Base-by-base conservation (phyloP, 1,284 basidiomycete species). In the Spongiforma sp. region DNA sequence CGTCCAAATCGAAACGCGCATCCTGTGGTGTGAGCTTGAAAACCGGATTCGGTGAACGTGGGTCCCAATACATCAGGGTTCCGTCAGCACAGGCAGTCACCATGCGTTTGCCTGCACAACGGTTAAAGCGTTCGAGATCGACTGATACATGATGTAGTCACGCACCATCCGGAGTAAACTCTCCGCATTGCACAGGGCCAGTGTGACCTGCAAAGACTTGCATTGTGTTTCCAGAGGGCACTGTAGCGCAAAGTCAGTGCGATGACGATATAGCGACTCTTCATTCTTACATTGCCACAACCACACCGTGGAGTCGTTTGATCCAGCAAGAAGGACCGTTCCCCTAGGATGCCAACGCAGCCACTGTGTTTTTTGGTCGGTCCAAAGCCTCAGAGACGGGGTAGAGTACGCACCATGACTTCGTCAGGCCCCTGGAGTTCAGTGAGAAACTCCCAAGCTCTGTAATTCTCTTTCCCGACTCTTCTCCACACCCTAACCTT, bases 321-420 rank as follows among this genome's bases (percentile, higher is more conserved):
- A 93, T 41, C 97, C 97, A 1, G 94, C 96, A 5, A 97, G 86
- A 1, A 99, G 84, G 5, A 98, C 93, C 56, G 83, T 82, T 19
- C 96, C 98, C 76, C 91, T 96, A 1, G 98, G 97, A 81, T 99
- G 98, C 97, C 97, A 99, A 80, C 89, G 84, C 59, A 99, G 76
- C 89, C 95, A 98, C 94, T 97, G 46, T 52, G 7, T 43, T 36
- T 48, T 67, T 8, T 15, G 59, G 33, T 36, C 28, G 28, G 17
- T 30, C 28, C 32, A 56, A 55, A 17, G 12, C 34, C 43, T 19
- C 41, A 55, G 39, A 28, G 14, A 37, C 28, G 6, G 37, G 28
- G 26, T 19, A 55, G 37, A 46, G 52, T n/a, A 82, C 91, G 66
- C 71, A 96, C 95, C 83, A 92, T 92, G 65, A 99, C 90, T 83